Evolutionary conservation across 129 eudicot genomes (phyloP), one percentile per base, ranked within the genome.

Genomic region (Tagetes erecta): DNA sequence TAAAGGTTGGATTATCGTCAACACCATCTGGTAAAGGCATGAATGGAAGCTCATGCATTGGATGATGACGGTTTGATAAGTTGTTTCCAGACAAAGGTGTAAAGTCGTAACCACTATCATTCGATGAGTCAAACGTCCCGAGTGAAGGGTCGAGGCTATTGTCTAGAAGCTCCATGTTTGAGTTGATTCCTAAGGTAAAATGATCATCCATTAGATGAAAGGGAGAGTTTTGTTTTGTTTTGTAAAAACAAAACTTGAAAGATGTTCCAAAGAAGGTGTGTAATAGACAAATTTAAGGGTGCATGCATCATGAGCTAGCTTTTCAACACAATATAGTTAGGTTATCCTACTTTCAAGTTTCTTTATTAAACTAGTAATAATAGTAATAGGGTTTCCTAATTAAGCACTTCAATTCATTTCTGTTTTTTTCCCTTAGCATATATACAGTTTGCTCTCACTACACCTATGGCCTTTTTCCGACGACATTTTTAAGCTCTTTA

Each of bases 101-200:
- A 42, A 81, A 56, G 42, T 83, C 86, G 6, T 78, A 78, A 81
- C 77, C 80, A 2, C 60, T 83, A 79, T 77, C 67, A 59, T 71
- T 76, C 49, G 85, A 38, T 30, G 73, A 34, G 72, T 49, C 76
- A 55, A 68, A 84, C 69, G 69, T 81, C 49, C 75, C 87, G 56
- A 72, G 67, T 67, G 80, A 64, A 73, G 77, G 71, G 60, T 68
- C 62, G 71, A 70, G 45, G 33, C 71, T 73, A 80, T 52, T 88
- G 72, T 75, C 81, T 60, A 88, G 74, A 44, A 75, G 77, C 55
- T 88, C 90, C 86, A 80, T 83, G 80, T 74, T 85, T 40, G 72
- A 67, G 76, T 57, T 76, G 78, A 49, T 46, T 67, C 65, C 87
- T 68, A 64, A 55, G 45, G 72, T 86, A 60, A 80, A 83, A 44